Evolutionary conservation across 768 basidiomycete species (phyloP).

Genomic region (Macrocybe gigantea): DNA sequence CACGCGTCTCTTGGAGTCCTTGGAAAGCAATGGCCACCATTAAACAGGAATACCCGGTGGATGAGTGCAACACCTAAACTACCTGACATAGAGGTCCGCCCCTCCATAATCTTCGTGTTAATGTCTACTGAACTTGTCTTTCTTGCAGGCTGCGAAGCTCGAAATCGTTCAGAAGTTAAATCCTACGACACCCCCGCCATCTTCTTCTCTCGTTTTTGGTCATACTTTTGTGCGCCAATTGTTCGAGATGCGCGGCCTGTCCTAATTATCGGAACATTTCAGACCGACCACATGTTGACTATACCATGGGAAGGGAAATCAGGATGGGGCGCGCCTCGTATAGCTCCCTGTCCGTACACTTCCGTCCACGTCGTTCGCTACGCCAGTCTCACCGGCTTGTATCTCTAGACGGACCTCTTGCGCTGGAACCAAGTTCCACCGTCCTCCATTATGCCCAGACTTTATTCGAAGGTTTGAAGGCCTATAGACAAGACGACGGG

Average conservation of each 20-base stretch:
- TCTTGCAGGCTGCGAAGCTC: conserved; percentile 48
- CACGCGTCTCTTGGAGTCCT: too few relatives aligned
- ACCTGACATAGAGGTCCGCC: not conserved
- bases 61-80: too few relatives aligned
- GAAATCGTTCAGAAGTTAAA: conserved; percentile 39
- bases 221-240: conserved; percentile 64
- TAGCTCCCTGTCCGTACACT: conserved; percentile 66
- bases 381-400: conserved; percentile 1
- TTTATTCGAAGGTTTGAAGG: conserved; percentile 93
- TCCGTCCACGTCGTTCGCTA: conserved; percentile 2
- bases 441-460: conserved; percentile 93
- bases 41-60: too few relatives aligned
- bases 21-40: too few relatives aligned
- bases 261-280: conserved; percentile 4
- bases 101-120: not conserved
- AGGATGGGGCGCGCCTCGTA: conserved; percentile 83
- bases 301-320: conserved; percentile 64
- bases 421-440: conserved; percentile 68
- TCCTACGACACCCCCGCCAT: conserved; percentile 59
- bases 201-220: conserved; percentile 74
- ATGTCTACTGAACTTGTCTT: not conserved
- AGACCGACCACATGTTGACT: conserved; percentile 87
- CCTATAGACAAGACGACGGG: conserved; percentile 71
- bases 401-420: conserved; percentile 59
- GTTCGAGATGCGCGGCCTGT: not conserved